Evolutionary conservation across 768 basidiomycete genomes (phyloP), one percentile per base, ranked within the genome.

Genomic region (Leucosporidium yakuticum): DNA sequence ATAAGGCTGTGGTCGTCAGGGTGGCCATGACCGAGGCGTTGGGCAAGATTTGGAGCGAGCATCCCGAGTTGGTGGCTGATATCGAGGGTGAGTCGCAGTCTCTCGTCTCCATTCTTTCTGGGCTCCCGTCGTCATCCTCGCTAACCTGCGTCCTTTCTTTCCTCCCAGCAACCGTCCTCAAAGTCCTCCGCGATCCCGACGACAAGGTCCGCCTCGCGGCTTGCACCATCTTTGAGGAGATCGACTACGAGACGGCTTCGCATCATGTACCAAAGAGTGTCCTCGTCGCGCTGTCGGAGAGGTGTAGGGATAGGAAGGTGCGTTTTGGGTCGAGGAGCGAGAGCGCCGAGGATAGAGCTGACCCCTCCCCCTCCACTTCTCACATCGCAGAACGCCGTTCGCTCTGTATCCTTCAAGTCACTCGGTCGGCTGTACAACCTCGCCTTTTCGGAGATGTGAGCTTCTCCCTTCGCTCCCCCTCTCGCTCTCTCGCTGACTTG

Each of bases 191-290:
- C 1, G 96, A 99, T 77, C 87, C 90, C 0, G 96, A 98, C 70
- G 96, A 97, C 67, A 90, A 87, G 75, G 87, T 99, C 51, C 85
- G 96, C 34, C 85, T 88, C 9, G 87, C 91, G 0, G 86, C 86
- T 1, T 95, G 92, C 81, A 86, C 84, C 74, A 79, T 90, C 17
- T 91, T 91, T 72, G 85, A 86, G 2, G 84, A 86, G 63, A 80
- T 98, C 17, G 94, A 97, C 77, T 97, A 91, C 75, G 96, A 99
- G 79, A 88, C 88, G 0, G 88, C 87, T 0, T 77, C 92, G 39
- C 93, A 95, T 76, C 86, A 91, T 74, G 86, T 94, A 34, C 84
- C 85, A 14, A 82, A 83, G 67, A 76, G 77, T 0, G 86, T 87
- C 60, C 80, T 97, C 56, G 81, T 83, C 20, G 80, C 80, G 4